Conservation (phyloP, 345 rosid genomes). For the Physaria fendleri region DNA sequence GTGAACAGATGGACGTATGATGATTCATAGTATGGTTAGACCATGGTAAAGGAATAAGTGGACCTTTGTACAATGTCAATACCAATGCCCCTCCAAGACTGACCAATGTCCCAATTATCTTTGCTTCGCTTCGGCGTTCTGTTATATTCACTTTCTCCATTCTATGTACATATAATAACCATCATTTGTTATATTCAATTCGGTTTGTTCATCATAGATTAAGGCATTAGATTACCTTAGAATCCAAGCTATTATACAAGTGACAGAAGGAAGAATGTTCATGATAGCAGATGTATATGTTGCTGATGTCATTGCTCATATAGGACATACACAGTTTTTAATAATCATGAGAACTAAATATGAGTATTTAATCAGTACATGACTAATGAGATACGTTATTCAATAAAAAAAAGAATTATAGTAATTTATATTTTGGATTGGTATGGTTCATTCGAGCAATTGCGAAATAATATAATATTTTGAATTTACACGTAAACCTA, state of each 20-base stretch:
- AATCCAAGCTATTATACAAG: slow-evolving; percentile 51
- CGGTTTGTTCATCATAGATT: too few species aligned
- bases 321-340: too few species aligned
- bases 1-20: slow-evolving; percentile 1
- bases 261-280: slow-evolving; percentile 82
- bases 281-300: slow-evolving; percentile 60
- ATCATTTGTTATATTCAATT: neutral
- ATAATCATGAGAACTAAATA: too few species aligned
- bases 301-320: slow-evolving; percentile 69
- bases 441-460: too few species aligned
- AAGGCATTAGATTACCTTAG: slow-evolving; percentile 44
- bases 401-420: neutral
- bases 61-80: slow-evolving; percentile 72
- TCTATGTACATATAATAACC: slow-evolving; percentile 21
- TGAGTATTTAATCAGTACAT: too few species aligned
- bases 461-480: too few species aligned
- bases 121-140: slow-evolving; percentile 50
- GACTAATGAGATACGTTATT: too few species aligned
- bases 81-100: slow-evolving; percentile 60
- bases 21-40: slow-evolving; percentile 21
- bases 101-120: slow-evolving; percentile 52
- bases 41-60: slow-evolving; percentile 37
- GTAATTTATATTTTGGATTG: neutral
- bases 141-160: slow-evolving; percentile 46
- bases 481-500: neutral